Conservation (phyloP, 2,329 filamentous ascomycete genomes). For the Xylaria sp. region DNA sequence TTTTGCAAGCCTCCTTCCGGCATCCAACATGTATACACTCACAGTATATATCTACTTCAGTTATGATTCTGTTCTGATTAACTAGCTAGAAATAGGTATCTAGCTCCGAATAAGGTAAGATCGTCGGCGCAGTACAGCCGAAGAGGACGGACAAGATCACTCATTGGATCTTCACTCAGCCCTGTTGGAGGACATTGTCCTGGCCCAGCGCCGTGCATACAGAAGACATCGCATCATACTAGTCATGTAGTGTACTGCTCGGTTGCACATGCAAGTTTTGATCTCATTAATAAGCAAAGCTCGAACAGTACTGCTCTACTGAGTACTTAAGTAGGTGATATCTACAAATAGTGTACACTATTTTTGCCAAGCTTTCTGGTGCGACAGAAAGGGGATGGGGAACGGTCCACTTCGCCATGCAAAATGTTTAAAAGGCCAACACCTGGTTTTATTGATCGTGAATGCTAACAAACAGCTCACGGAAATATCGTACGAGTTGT, state of each 20-base stretch:
- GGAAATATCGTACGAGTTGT: constrained; percentile 20
- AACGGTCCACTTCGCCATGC: constrained; percentile 7
- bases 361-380: constrained; percentile 11
- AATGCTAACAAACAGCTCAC: constrained; percentile 18
- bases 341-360: too few species aligned
- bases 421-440: constrained; percentile 4
- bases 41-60: constrained; percentile 4
- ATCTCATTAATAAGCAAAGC: constrained; percentile 13
- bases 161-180: constrained; percentile 27
- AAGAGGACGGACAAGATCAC: constrained; percentile 9
- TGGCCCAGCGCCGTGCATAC: constrained; percentile 24
- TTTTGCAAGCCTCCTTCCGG: constrained; percentile 25
- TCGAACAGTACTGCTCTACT: too few species aligned
- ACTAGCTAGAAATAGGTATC: constrained; percentile 11
- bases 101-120: constrained; percentile 23
- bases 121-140: constrained; percentile 1
- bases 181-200: constrained; percentile 21
- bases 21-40: constrained; percentile 2
- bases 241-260: neutral
- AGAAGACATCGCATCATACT: constrained; percentile 28
- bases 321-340: too few species aligned
- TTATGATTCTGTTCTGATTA: neutral
- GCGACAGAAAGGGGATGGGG: constrained; percentile 6
- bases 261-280: constrained; percentile 20
- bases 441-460: neutral